Evolutionary conservation across 2,329 filamentous ascomycete species (phyloP).

Genomic region (Beauveria brongniartii): DNA sequence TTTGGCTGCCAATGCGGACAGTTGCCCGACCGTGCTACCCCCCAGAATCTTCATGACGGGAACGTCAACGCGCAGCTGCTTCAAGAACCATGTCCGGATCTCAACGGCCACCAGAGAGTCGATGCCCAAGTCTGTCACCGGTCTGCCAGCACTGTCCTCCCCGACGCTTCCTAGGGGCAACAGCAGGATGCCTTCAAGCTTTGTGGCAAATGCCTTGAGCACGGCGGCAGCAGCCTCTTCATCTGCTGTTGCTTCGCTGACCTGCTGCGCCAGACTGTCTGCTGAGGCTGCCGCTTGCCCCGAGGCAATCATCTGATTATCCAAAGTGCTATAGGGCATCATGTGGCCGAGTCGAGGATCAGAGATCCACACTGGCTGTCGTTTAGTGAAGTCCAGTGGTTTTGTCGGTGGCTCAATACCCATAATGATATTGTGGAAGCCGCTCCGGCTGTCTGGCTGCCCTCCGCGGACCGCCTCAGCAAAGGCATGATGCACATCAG

Average conservation of each 20-base stretch:
- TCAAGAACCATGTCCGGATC: constrained; percentile 41
- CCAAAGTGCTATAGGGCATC: neutral
- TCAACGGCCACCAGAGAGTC: constrained; percentile 24
- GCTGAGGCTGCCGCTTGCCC: neutral
- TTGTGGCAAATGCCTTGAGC: neutral
- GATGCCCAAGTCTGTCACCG: constrained; percentile 19
- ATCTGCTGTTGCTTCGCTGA: neutral
- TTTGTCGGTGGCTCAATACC: constrained; percentile 13
- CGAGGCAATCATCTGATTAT: neutral
- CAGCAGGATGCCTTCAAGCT: neutral
- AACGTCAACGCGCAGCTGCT: constrained; percentile 33
- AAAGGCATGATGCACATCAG: constrained; percentile 26
- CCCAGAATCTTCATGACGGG: constrained; percentile 33
- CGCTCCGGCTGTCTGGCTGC: neutral
- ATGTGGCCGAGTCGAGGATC: neutral
- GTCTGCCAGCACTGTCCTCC: neutral
- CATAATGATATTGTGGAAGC: constrained; percentile 13
- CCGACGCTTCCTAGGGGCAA: neutral
- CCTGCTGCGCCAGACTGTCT: neutral
- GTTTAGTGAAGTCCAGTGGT: neutral
- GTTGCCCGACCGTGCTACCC: constrained; percentile 15
- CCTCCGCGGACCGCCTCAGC: neutral
- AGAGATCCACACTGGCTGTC: neutral
- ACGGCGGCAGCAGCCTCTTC: neutral
- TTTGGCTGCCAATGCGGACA: neutral